Percentiles rank a stretch among this genome's conserved stretches.
phyloP scores from a whole-genome alignment of 768 basidiomycete genomes.

The Trametes punicea region DNA sequence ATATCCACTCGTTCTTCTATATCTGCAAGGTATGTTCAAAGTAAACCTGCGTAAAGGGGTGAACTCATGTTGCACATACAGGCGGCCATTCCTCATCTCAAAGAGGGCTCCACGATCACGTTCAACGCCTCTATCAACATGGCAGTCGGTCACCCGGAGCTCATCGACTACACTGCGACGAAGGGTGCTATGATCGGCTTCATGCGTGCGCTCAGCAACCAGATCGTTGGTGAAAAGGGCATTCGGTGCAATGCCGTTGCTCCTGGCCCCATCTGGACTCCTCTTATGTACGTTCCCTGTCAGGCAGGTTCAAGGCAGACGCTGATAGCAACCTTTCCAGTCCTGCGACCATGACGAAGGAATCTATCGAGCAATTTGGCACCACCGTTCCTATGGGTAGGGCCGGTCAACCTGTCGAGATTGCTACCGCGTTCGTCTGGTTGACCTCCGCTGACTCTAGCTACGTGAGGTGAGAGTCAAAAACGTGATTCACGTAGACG shows the following conservation, averaged over 20 bases:
- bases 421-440: constrained; percentile 47
- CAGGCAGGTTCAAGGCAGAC: background rate
- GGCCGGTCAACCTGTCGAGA: constrained; percentile 49
- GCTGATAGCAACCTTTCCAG: constrained; percentile 4
- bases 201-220: constrained; percentile 46
- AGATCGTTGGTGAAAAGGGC: constrained; percentile 46
- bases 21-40: constrained; percentile 33
- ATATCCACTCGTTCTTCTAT: constrained; percentile 46
- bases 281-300: constrained; percentile 33
- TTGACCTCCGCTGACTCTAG: constrained; percentile 45
- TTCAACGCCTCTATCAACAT: constrained; percentile 45
- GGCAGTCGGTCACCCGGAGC: constrained; percentile 41
- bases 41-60: background rate
- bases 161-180: constrained; percentile 53
- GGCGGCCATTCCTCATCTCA: constrained; percentile 43
- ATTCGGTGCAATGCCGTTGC: constrained; percentile 41
- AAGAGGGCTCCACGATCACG: constrained; percentile 39
- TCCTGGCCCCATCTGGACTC: constrained; percentile 48
- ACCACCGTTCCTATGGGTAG: constrained; percentile 40
- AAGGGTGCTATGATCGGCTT: constrained; percentile 52
- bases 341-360: constrained; percentile 36
- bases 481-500: background rate
- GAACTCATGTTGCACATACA: background rate
- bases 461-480: constrained; percentile 36
- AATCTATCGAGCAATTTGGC: constrained; percentile 33